Evolutionary conservation across 2,329 filamentous ascomycete genomes (phyloP).

Genomic region (Ceratocystis destructans): DNA sequence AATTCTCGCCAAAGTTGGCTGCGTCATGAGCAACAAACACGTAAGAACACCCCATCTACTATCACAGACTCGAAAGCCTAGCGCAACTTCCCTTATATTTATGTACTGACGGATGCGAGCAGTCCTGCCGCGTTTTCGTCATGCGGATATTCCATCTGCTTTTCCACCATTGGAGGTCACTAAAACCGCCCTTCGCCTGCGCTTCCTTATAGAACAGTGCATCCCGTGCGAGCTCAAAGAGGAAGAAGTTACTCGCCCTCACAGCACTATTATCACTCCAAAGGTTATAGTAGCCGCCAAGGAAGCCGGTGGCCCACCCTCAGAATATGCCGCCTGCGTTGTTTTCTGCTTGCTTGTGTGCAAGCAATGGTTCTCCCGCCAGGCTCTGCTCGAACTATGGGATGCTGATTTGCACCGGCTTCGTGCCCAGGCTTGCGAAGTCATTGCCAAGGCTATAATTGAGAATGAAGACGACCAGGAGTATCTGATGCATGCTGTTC

Average conservation of each 20-base stretch:
- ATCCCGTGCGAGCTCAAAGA: conserved; percentile 83
- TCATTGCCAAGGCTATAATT: conserved; percentile 74
- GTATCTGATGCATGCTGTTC: conserved; percentile 65
- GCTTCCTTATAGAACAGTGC: conserved; percentile 78
- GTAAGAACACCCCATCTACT: background rate
- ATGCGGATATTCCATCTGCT: conserved; percentile 43
- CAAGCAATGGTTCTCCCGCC: conserved; percentile 61
- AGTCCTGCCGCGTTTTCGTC: conserved; percentile 54
- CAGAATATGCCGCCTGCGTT: conserved; percentile 61
- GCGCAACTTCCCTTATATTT: background rate
- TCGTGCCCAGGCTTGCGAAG: conserved; percentile 70
- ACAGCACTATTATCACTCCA: conserved; percentile 72
- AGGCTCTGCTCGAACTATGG: conserved; percentile 74
- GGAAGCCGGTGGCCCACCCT: conserved; percentile 54
- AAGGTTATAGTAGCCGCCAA: conserved; percentile 68
- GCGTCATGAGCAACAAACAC: conserved; percentile 7
- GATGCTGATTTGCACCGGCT: conserved; percentile 73
- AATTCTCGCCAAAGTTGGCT: conserved; percentile 9
- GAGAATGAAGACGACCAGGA: conserved; percentile 67
- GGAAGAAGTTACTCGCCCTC: conserved; percentile 57
- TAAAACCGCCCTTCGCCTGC: conserved; percentile 75
- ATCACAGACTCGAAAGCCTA: too few species aligned
- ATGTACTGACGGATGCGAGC: background rate
- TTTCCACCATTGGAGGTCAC: conserved; percentile 71
- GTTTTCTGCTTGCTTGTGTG: conserved; percentile 69